Evolutionary conservation across 148 eudicot species (phyloP), one percentile per base, ranked within the genome.

Genomic region (Rhododendron griersonianum): DNA sequence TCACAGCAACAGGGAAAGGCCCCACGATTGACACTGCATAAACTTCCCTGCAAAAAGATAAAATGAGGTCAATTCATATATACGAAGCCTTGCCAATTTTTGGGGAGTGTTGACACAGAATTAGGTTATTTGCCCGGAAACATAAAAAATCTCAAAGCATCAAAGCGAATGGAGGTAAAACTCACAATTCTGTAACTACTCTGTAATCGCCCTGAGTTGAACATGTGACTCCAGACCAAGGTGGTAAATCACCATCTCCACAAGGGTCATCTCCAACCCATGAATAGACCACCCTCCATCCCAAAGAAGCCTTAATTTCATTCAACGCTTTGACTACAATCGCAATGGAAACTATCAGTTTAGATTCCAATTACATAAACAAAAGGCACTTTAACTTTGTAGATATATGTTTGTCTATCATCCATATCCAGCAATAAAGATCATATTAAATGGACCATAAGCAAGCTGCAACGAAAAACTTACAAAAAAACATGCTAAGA

Each of bases 231-330:
- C 98, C 99, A 89, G 99, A 93, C 99, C 99, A 97, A 21, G 96
- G 93, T 71, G 98, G 96, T 89, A 95, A 90, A 89, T 92, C 98
- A 67, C 95, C 98, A 87, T 97, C 99, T 89, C 99, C 99, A 88
- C 99, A 97, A 84, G 98, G 99, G 91, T 97, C 99, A 85, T 97
- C 99, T 81, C 98, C 99, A 59, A 97, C 98, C 99, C 99, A 97
- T 1, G 98, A 94, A 88, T 97, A 97, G 45, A 97, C 99, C 85
- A 97, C 99, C 88, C 99, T 93, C 99, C 99, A 97, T 82, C 99
- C 98, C 81, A 97, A 94, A n/a, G 99, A 97, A 48, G 99, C 93
- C 89, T 95, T 97, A 55, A 95, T 97, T 91, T 97, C 99, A 90
- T 97, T 97, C 88, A 94, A 86, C 51, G 98, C 98, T 93, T 95